A percentile compares a stretch with the other conserved stretches of the same genome.
These are phyloP conservation scores for Gastrolobium villosum DNA, from an alignment of 306 rosid species.

Conservation along the genomic window DNA sequence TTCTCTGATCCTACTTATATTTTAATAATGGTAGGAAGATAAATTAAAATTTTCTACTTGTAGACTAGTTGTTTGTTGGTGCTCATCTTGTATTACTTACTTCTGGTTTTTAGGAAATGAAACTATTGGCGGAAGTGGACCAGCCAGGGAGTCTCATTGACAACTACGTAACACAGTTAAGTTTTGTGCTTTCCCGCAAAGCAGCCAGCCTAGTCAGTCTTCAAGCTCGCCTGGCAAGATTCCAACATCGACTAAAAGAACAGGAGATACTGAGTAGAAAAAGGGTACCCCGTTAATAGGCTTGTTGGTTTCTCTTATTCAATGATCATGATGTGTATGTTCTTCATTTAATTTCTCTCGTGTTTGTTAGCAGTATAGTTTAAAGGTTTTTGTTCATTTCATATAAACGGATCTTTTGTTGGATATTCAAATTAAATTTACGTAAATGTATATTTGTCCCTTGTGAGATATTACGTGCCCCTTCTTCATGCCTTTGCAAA, in stretches of 20 bases:
- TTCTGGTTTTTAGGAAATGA: conserved; percentile 82
- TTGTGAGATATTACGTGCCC: conserved; percentile 37
- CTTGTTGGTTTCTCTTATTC: conserved; percentile 43
- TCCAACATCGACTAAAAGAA: conserved; percentile 94
- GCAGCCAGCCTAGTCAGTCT: conserved; percentile 92
- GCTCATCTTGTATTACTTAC: conserved; percentile 37
- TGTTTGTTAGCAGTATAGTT: conserved; percentile 47
- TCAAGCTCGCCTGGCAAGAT: conserved; percentile 94
- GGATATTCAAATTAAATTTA: conserved; percentile 48
- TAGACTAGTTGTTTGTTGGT: conserved; percentile 17
- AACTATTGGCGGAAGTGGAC: conserved; percentile 93
- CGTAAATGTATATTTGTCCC: conserved; percentile 50
- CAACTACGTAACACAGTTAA: conserved; percentile 87
- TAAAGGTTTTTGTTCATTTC: conserved; percentile 40
- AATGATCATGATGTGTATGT: conserved; percentile 44
- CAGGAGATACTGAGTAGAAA: conserved; percentile 92
- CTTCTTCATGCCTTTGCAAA: conserved; percentile 37
- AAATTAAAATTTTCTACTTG: not conserved
- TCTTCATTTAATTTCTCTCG: conserved; percentile 50
- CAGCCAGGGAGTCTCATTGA: conserved; percentile 95
- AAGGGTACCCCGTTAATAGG: conserved; percentile 78
- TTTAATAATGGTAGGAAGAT: conserved; percentile 1
- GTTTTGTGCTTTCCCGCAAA: conserved; percentile 92
- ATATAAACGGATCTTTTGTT: conserved; percentile 27
- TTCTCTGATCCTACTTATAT: not conserved